Base-by-base conservation (phyloP, 441 rosid species). In the Pelargonium australe region DNA sequence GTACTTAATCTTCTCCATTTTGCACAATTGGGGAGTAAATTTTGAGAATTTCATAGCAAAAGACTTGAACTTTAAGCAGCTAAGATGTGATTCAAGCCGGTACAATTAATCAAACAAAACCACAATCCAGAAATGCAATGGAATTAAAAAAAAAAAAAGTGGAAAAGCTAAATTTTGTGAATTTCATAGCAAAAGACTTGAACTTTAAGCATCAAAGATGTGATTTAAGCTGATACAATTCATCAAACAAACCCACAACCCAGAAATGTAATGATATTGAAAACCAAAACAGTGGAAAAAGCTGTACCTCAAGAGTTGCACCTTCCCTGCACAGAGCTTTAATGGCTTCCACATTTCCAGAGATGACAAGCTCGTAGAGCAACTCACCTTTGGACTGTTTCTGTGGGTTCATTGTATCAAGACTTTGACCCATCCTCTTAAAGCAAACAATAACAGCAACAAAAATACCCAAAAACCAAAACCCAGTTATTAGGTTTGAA, bases 291-390 rank as follows among this genome's bases (percentile, higher is more conserved):
- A 16, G n/a, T 14, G n/a, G 20, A 7, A 23, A 9, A 31, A 62
- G 10, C 65, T 11, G 13, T 73, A 85, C 89, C 91, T 87, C 91
- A 55, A 87, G 84, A 28, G 51, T 72, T 62, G 81, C 86, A 68
- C 80, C 85, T 68, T 79, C 82, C 37, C 75, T 70, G 80, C 80
- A 60, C 45, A 87, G 85, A 66, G 78, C 71, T 77, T 55, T 82
- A 72, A 84, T 79, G 73, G 78, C 85, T 10, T 85, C 83, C 6
- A 70, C 68, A 68, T 87, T 75, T 49, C 80, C 82, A 70, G 80
- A 14, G 20, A 6, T 57, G 31, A 81, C 85, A 23, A 79, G 70
- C 43, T 81, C 83, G 67, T 77, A 69, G 20, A 87, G 74, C 73
- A 81, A 23, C 72, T 83, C 85, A 58, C 76, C 92, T 72, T 81